Conservation (phyloP, 352 stramenopile genomes). For the Aphanomyces stellatus region DNA sequence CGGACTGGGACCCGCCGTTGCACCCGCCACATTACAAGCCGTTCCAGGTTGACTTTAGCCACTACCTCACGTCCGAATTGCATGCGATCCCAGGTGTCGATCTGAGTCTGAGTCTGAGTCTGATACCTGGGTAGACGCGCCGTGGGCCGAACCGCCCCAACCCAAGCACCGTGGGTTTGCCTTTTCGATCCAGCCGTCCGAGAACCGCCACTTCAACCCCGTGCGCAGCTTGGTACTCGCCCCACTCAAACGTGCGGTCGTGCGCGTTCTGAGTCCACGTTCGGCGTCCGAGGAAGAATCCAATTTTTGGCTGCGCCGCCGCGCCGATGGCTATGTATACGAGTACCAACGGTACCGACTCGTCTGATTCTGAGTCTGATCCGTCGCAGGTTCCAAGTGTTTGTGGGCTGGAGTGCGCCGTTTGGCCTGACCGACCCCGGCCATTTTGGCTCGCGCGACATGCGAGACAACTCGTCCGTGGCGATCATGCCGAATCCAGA, state of each 20-base stretch:
- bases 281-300: neutral
- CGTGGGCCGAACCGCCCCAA: neutral
- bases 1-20: conserved; percentile 52
- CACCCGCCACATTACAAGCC: conserved; percentile 42
- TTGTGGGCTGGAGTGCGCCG: conserved; percentile 68
- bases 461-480: conserved; percentile 44
- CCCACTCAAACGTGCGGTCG: conserved; percentile 38
- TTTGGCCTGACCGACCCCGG: conserved; percentile 69
- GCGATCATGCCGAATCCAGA: conserved; percentile 34
- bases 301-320: conserved; percentile 3
- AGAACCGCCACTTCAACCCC: conserved; percentile 76
- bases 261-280: conserved; percentile 3
- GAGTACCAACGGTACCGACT: conserved; percentile 59
- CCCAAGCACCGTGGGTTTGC: conserved; percentile 64
- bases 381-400: conserved; percentile 43
- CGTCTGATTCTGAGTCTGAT: neutral
- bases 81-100: conserved; percentile 6
- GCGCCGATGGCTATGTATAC: conserved; percentile 60
- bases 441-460: conserved; percentile 64
- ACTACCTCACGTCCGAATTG: conserved; percentile 57
- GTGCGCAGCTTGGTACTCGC: conserved; percentile 65
- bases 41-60: conserved; percentile 55
- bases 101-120: neutral
- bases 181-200: conserved; percentile 67
- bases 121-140: neutral